These are phyloP conservation scores for Mycosphaerella arachidis DNA, from an alignment of 2,329 filamentous ascomycete genomes.

Conservation along the genomic window DNA sequence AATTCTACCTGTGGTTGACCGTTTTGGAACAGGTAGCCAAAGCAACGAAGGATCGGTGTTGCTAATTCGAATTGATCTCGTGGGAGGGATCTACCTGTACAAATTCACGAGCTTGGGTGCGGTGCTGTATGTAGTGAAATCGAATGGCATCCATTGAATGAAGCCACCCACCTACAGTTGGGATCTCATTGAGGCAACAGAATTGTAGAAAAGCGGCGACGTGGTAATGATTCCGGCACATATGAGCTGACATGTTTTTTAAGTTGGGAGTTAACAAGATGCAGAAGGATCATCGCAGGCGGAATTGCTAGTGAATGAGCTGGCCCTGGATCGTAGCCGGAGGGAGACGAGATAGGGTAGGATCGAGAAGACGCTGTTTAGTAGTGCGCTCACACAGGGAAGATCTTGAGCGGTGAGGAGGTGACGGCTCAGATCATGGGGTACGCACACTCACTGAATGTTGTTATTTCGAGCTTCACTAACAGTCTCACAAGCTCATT, in stretches of 20 bases:
- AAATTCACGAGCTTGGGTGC: neutral
- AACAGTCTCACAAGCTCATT: neutral
- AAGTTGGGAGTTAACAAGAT: neutral
- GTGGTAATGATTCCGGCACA: neutral
- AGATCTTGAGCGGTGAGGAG: neutral
- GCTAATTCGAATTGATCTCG: neutral
- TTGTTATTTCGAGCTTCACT: neutral
- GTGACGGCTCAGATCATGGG: neutral
- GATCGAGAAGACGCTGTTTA: neutral
- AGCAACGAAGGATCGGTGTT: neutral
- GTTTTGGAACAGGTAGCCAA: neutral
- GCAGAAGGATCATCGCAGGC: neutral
- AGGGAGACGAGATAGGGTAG: too few species aligned
- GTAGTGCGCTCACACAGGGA: neutral
- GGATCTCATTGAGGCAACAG: too few species aligned
- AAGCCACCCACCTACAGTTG: too few species aligned
- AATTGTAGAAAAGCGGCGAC: too few species aligned
- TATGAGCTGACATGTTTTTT: neutral
- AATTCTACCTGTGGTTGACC: neutral
- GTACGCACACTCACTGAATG: neutral
- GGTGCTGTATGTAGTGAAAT: neutral
- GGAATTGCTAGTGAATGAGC: too few species aligned
- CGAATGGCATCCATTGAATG: neutral
- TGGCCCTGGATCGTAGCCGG: too few species aligned
- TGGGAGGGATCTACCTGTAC: neutral